phyloP scores from a whole-genome alignment of 2,329 filamentous ascomycete genomes.

The Didymella pinodella region DNA sequence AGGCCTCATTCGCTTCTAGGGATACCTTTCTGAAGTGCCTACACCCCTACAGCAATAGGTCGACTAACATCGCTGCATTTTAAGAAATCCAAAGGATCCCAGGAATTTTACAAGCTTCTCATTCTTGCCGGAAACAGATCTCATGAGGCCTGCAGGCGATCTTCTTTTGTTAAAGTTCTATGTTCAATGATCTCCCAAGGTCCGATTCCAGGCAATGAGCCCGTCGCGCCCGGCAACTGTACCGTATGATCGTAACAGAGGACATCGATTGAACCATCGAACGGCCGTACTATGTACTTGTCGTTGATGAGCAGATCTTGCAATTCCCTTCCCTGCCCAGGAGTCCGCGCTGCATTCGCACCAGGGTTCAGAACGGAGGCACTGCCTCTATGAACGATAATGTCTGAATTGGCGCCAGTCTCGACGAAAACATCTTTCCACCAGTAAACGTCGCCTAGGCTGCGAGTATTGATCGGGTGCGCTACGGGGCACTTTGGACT shows the following conservation, averaged over 20 bases:
- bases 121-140: not conserved
- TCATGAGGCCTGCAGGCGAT: not conserved
- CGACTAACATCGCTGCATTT: not conserved
- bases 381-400: constrained; percentile 5
- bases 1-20: not conserved
- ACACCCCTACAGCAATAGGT: not conserved
- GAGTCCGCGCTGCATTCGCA: too few species aligned
- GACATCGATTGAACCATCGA: constrained; percentile 1
- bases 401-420: not conserved
- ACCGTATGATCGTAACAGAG: constrained; percentile 17
- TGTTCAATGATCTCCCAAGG: constrained; percentile 1
- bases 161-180: not conserved
- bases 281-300: constrained; percentile 8
- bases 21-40: not conserved
- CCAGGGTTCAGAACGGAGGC: not conserved
- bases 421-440: constrained; percentile 30
- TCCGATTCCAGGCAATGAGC: constrained; percentile 6
- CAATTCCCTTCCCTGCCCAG: not conserved
- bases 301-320: constrained; percentile 11
- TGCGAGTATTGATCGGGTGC: not conserved
- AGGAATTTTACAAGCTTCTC: not conserved
- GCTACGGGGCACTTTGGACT: not conserved
- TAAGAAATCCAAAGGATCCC: not conserved
- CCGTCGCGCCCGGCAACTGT: constrained; percentile 4
- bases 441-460: constrained; percentile 13